Evolutionary conservation across 192 early-diverging fungal species (phyloP).

Genomic region (Coemansia sp.): DNA sequence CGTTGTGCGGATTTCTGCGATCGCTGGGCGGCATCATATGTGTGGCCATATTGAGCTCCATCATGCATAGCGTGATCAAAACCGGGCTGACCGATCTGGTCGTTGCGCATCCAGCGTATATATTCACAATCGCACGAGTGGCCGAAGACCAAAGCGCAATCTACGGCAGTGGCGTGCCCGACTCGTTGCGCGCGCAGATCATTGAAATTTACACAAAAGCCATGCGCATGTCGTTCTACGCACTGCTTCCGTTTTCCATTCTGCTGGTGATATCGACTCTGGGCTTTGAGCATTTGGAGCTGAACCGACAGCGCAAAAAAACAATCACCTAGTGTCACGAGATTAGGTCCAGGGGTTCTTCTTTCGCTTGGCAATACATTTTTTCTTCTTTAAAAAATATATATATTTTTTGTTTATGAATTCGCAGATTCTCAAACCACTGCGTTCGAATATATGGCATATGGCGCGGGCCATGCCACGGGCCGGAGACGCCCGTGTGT

Average conservation of each 20-base stretch:
- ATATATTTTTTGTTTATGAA: conserved; percentile 5
- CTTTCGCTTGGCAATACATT: not conserved
- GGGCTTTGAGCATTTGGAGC: conserved; percentile 39
- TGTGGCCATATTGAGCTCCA: conserved; percentile 46
- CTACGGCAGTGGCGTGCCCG: conserved; percentile 31
- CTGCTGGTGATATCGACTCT: conserved; percentile 26
- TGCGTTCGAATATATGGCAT: not conserved
- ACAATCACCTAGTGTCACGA: conserved; percentile 22
- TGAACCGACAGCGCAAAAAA: conserved; percentile 37
- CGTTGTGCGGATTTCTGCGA: conserved; percentile 63
- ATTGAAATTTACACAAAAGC: conserved; percentile 53
- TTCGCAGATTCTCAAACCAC: not conserved
- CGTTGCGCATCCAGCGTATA: conserved; percentile 24
- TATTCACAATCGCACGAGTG: conserved; percentile 38
- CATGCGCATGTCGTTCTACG: conserved; percentile 56
- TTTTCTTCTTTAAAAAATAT: conserved; percentile 9
- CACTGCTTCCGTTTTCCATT: conserved; percentile 55
- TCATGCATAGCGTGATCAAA: conserved; percentile 40
- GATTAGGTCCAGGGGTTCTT: not conserved
- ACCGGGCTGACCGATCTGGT: conserved; percentile 48
- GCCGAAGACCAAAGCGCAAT: conserved; percentile 57
- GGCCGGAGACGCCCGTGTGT: not conserved
- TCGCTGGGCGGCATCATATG: conserved; percentile 49
- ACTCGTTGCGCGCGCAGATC: conserved; percentile 27
- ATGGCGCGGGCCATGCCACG: not conserved